phyloP scores from a whole-genome alignment of 148 eudicot species.

The Dysphania ambrosioides region DNA sequence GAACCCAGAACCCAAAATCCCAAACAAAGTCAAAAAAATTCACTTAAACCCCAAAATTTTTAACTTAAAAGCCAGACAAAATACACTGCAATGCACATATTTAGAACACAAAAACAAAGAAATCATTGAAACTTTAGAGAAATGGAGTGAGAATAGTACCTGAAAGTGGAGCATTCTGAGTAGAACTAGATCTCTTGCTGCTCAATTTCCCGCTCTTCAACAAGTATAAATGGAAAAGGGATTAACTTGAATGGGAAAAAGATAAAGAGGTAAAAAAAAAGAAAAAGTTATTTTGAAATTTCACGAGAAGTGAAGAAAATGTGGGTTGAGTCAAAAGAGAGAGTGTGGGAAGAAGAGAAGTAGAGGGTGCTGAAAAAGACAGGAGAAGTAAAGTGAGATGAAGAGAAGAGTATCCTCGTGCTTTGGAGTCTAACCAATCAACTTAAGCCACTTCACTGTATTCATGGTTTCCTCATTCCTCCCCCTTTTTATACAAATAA shows the following conservation, averaged over 20 bases:
- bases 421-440: constrained; percentile 5
- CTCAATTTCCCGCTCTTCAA: constrained; percentile 7
- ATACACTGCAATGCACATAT: constrained; percentile 4
- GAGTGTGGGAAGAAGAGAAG: constrained; percentile 2
- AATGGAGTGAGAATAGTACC: constrained; percentile 6
- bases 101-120: neutral
- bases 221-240: neutral
- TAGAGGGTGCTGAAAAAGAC: constrained; percentile 12
- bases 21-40: neutral
- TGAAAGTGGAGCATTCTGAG: constrained; percentile 11
- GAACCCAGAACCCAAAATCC: constrained; percentile 7
- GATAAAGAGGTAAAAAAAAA: neutral
- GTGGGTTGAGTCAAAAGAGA: constrained; percentile 10
- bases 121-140: constrained; percentile 7
- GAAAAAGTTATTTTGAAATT: constrained; percentile 10
- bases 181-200: constrained; percentile 23
- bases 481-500: no score
- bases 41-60: constrained; percentile 8
- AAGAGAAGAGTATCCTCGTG: constrained; percentile 22
- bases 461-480: constrained; percentile 10
- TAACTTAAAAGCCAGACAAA: constrained; percentile 5
- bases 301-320: neutral
- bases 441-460: constrained; percentile 18
- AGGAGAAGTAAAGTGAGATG: neutral
- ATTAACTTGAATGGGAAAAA: neutral